Percentiles rank a stretch among this genome's conserved stretches.
Evolutionary conservation across 805 yeast genomes (phyloP).

Genomic region (Barnettozyma californica): DNA sequence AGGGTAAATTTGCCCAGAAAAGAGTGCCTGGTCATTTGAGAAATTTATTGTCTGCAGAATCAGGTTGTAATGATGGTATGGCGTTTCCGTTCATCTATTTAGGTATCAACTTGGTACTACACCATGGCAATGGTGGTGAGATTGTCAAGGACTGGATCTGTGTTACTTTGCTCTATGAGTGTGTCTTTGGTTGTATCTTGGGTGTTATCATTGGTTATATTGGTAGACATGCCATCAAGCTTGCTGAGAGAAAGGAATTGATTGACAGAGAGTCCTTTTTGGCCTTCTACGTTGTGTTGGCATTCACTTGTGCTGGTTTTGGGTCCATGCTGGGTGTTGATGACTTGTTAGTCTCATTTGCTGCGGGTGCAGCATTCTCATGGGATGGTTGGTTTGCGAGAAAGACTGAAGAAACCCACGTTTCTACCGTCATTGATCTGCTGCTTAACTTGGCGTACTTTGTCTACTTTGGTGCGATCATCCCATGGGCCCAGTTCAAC

Average conservation of each 20-base stretch:
- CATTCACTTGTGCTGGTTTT: conserved; percentile 82
- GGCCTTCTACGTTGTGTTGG: conserved; percentile 75
- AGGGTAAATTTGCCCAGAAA: conserved; percentile 79
- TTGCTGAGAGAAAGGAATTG: conserved; percentile 61
- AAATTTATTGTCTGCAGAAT: conserved; percentile 76
- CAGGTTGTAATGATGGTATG: conserved; percentile 93
- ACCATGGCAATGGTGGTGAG: conserved; percentile 57
- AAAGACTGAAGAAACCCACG: conserved; percentile 79
- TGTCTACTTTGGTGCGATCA: conserved; percentile 83
- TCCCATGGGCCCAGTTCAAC: conserved; percentile 84
- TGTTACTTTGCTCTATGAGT: conserved; percentile 73
- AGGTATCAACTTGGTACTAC: conserved; percentile 62
- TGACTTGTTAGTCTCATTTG: conserved; percentile 81
- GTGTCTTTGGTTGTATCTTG: conserved; percentile 69
- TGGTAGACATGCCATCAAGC: conserved; percentile 65
- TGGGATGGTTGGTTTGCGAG: conserved; percentile 91
- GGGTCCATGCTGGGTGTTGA: conserved; percentile 87
- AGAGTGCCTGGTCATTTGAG: conserved; percentile 92
- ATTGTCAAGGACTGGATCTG: conserved; percentile 79
- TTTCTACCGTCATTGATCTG: conserved; percentile 85
- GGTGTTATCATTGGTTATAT: conserved; percentile 70
- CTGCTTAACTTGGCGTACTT: conserved; percentile 79
- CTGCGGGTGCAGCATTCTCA: conserved; percentile 90
- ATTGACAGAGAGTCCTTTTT: conserved; percentile 88
- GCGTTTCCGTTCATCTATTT: conserved; percentile 86